phyloP scores from a whole-genome alignment of 345 rosid genomes.

The Eutrema yunnanense region DNA sequence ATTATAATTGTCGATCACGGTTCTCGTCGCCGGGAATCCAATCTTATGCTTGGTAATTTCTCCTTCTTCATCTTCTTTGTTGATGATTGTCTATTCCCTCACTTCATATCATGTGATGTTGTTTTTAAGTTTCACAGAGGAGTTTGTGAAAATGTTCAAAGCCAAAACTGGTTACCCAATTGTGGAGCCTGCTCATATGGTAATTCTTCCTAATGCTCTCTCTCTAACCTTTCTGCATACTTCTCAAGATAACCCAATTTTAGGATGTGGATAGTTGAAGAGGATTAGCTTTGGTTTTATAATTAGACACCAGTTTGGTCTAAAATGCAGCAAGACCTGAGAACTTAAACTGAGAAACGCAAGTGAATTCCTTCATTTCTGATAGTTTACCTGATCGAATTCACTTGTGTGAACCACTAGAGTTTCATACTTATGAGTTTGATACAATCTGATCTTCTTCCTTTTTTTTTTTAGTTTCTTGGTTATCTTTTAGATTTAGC shows the following conservation, averaged over 20 bases:
- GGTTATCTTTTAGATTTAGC: neutral
- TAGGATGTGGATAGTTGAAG: neutral
- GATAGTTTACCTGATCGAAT: neutral
- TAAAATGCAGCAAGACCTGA: neutral
- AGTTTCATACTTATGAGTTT: neutral
- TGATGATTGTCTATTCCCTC: neutral
- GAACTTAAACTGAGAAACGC: neutral
- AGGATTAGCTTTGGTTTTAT: neutral
- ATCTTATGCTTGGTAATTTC: slow-evolving; percentile 72
- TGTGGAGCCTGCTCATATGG: slow-evolving; percentile 98
- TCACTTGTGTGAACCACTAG: neutral
- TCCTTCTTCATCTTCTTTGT: neutral
- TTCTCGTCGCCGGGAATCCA: slow-evolving; percentile 81
- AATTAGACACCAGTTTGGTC: neutral
- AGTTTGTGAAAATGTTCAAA: slow-evolving; percentile 78
- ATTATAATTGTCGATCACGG: slow-evolving; percentile 92
- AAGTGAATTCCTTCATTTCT: neutral
- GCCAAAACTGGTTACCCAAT: slow-evolving; percentile 63
- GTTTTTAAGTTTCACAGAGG: slow-evolving; percentile 58
- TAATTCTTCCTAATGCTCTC: slow-evolving; percentile 21
- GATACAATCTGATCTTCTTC: neutral
- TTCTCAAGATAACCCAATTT: neutral
- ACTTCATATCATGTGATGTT: neutral
- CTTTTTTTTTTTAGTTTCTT: slow-evolving; percentile 3
- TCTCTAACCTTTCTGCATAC: neutral